Conservation (phyloP, 371 early-diverging fungal genomes). For the Neoconidiobolus thromboides region DNA sequence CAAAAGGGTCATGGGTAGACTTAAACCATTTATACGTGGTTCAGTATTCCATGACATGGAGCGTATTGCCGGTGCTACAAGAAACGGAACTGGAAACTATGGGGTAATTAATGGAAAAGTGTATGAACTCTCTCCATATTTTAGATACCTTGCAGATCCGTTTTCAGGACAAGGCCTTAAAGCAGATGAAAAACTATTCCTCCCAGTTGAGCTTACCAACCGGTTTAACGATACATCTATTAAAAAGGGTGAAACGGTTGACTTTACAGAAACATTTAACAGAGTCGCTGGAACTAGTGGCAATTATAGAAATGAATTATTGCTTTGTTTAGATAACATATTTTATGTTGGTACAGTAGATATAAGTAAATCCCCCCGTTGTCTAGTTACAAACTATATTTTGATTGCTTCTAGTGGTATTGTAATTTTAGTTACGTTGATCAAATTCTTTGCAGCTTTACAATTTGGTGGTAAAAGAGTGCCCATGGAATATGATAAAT, state of each 20-base stretch:
- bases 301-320: constrained; percentile 10
- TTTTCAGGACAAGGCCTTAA: background rate
- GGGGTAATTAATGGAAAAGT: constrained; percentile 47
- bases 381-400: constrained; percentile 76
- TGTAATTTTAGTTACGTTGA: constrained; percentile 58
- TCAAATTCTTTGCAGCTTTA: constrained; percentile 85
- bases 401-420: constrained; percentile 53
- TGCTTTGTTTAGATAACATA: constrained; percentile 56
- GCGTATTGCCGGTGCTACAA: background rate
- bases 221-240: background rate
- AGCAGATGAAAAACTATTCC: background rate
- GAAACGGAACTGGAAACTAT: constrained; percentile 26
- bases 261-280: constrained; percentile 40
- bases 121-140: constrained; percentile 55
- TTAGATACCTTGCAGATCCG: constrained; percentile 9
- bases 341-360: constrained; percentile 84
- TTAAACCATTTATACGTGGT: background rate
- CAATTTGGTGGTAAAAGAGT: constrained; percentile 52
- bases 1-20: background rate
- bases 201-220: background rate
- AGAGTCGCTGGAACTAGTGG: constrained; percentile 12
- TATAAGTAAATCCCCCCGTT: constrained; percentile 48
- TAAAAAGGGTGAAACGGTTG: constrained; percentile 7
- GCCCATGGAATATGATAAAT: constrained; percentile 73
- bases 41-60: constrained; percentile 12